phyloP scores from a whole-genome alignment of 257 asterid species.

The Rhazya stricta region DNA sequence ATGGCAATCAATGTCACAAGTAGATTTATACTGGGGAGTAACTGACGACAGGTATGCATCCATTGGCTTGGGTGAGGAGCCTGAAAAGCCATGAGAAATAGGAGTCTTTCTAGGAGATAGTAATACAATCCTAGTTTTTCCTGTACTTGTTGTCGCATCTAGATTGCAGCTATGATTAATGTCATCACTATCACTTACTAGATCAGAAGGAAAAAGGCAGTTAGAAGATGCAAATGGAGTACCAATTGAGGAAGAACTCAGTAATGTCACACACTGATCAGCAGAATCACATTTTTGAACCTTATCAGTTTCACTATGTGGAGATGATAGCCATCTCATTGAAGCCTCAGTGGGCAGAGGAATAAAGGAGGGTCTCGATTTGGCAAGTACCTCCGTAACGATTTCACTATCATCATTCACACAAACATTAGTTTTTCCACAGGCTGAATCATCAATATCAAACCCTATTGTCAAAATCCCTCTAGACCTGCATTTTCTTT shows the following conservation, averaged over 20 bases:
- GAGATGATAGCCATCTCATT: constrained; percentile 54
- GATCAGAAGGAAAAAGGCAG: constrained; percentile 24
- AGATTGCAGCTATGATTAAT: constrained; percentile 18
- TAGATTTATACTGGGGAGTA: constrained; percentile 17
- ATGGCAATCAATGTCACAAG: constrained; percentile 8
- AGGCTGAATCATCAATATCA: constrained; percentile 19
- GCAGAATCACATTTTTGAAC: constrained; percentile 21
- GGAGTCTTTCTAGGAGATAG: constrained; percentile 20
- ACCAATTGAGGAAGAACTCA: constrained; percentile 20
- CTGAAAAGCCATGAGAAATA: constrained; percentile 16
- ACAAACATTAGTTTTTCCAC: constrained; percentile 19
- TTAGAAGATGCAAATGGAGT: constrained; percentile 30
- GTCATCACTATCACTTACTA: constrained; percentile 20
- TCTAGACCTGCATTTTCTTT: constrained; percentile 64
- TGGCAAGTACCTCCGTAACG: constrained; percentile 10
- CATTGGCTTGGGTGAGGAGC: constrained; percentile 8
- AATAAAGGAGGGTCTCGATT: constrained; percentile 31
- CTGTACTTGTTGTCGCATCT: constrained; percentile 14
- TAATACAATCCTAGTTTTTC: constrained; percentile 23
- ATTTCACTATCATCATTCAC: constrained; percentile 17
- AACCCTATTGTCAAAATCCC: constrained; percentile 58
- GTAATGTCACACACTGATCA: constrained; percentile 15
- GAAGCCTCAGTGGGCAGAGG: constrained; percentile 68
- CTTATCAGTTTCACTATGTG: constrained; percentile 27
- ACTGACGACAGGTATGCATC: constrained; percentile 14